Evolutionary conservation across 306 rosid genomes (phyloP).

Genomic region (Lotus japonicus): DNA sequence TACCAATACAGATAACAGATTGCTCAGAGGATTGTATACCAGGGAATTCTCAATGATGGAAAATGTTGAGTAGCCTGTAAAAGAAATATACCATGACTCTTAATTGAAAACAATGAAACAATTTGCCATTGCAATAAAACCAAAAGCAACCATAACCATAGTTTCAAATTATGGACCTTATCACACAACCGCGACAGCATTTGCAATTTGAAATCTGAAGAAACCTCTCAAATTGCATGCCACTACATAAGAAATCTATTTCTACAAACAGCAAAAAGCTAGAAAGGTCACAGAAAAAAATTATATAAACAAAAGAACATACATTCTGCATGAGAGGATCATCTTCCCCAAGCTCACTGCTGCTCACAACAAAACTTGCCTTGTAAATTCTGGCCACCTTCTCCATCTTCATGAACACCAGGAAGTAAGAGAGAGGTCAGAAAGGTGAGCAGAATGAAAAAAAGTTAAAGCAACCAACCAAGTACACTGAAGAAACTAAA

Average conservation of each 20-base stretch:
- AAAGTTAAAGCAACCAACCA: neutral
- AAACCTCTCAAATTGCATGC: no score
- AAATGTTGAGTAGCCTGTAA: conserved; percentile 38
- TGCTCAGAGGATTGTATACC: conserved; percentile 32
- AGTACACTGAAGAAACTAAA: neutral
- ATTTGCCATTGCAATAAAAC: neutral
- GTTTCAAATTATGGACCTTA: neutral
- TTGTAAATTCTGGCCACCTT: conserved; percentile 38
- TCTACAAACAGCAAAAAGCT: neutral
- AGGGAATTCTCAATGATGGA: conserved; percentile 45
- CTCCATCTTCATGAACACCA: conserved; percentile 41
- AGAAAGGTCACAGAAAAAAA: neutral
- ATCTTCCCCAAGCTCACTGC: conserved; percentile 51
- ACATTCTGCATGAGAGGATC: conserved; percentile 68
- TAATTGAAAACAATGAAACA: conserved; percentile 9
- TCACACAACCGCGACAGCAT: no score
- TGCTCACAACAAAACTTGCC: conserved; percentile 50
- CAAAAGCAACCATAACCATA: neutral
- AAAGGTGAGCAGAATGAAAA: neutral
- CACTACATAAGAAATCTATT: no score
- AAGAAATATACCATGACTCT: neutral
- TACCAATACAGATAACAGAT: conserved; percentile 8
- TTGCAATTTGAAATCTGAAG: no score
- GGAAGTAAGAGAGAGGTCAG: neutral
- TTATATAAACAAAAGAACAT: neutral